Base-by-base conservation (phyloP, 2,329 filamentous ascomycete genomes). In the Colletotrichum sp. region DNA sequence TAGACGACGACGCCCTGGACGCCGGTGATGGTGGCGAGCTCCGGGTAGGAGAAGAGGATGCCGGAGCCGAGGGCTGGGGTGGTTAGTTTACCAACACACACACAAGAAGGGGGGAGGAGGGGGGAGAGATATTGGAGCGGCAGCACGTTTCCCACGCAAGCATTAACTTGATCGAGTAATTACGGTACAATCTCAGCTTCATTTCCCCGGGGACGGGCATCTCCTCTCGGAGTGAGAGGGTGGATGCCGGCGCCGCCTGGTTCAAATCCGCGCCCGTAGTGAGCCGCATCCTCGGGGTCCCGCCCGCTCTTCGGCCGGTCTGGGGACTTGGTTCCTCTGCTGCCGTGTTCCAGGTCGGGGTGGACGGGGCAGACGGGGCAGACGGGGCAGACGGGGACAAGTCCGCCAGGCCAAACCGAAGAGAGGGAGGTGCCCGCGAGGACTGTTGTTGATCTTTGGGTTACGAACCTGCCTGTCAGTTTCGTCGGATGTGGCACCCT, bases 141-240 rank as follows among this genome's bases (percentile, higher is more conserved):
- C 94, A 96, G 94, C 94, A 96, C 95, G 90, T 96, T 96, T 94
- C 95, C 93, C 95, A 96, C 95, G 95, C 95, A 97, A 97, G 95
- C 94, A 96, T 96, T 97, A 96, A 95, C 95, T 97, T 97, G 95
- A 95, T 97, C 95, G 94, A 96, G 94, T 96, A 93, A 75, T 94
- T 89, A 96, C 95, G 94, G 95, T 97, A 92, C 94, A 93, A 93
- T 96, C 95, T 97, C 95, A 96, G 95, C 95, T 91, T 96, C 91
- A 87, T 91, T 82, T 86, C 83, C 81, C 78, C 87, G 83, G 75
- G 78, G 70, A 78, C 72, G 77, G 62, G 76, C 82, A 85, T 88
- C 86, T 88, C 85, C 85, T 76, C 81, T 13, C 32, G 66, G 59
- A 34, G 38, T 74, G 62, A 77, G 32, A 83, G 89, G 91, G 88